These are phyloP conservation scores for Saussurea involucrata DNA, from an alignment of 129 eudicot species.

Conservation along the genomic window DNA sequence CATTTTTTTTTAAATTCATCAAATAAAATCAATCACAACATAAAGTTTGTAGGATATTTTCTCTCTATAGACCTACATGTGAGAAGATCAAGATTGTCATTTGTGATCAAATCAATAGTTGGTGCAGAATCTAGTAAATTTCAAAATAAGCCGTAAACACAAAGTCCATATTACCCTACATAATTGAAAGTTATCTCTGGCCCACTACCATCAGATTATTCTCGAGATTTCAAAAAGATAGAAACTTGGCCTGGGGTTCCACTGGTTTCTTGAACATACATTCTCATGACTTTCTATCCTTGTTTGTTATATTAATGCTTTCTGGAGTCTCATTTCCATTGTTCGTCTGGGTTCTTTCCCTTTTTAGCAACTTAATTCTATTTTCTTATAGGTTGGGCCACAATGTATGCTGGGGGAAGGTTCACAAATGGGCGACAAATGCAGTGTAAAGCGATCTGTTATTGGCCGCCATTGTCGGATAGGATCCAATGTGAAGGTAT, in stretches of 20 bases:
- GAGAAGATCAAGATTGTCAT: neutral
- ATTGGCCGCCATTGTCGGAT: constrained; percentile 95
- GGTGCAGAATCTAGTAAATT: neutral
- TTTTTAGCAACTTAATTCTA: neutral
- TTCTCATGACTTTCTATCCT: neutral
- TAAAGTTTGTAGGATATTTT: neutral
- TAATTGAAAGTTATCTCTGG: neutral
- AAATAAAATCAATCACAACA: neutral
- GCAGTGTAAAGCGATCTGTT: constrained; percentile 92
- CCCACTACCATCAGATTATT: neutral
- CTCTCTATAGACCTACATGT: neutral
- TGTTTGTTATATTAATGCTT: neutral
- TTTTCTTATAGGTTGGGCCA: constrained; percentile 72
- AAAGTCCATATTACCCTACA: neutral
- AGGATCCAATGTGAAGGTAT: constrained; percentile 95
- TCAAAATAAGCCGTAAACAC: neutral
- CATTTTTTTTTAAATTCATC: neutral
- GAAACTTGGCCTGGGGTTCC: too few species aligned
- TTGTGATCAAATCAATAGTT: neutral
- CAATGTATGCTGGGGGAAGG: constrained; percentile 98
- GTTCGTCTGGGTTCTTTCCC: neutral
- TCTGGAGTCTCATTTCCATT: neutral
- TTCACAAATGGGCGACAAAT: constrained; percentile 90
- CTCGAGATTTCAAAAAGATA: neutral
- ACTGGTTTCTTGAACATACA: neutral